Base-by-base conservation (phyloP, 2,329 filamentous ascomycete genomes). In the Colletotrichum truncatum region DNA sequence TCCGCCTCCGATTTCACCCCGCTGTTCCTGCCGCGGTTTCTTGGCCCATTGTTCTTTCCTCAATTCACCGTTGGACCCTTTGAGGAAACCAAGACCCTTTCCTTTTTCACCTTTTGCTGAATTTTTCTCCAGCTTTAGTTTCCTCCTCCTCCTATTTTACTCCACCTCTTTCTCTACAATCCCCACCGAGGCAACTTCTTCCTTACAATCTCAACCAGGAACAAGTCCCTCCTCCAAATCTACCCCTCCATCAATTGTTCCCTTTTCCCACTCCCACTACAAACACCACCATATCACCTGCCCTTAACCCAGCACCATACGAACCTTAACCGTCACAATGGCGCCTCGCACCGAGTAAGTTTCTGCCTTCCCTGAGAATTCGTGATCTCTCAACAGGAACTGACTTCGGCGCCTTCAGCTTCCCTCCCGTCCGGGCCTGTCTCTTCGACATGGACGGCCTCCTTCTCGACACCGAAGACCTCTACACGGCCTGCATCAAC, bases 361-460 rank as follows among this genome's bases (percentile, higher is more conserved):
- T 48, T 21, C 38, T n/a, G 10, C n/a, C 25, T 8, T 3, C 4
- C 10, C 69, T 71, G 0, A 83, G 86, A 69, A n/a, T 38, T 16
- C 21, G 16, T 56, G 26, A 1, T n/a, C 46, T 30, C 9, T 8
- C 10, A n/a, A 46, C 21, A 36, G 10, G 18, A 16, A 28, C 59
- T 66, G 3, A 66, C 52, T 0, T 10, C 14, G 1, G 16, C 4
- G 28, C 4, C n/a, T 25, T 30, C 73, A 93, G 91, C 75, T 90
- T 94, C 77, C 91, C 93, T 18, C 89, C 91, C 48, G 85, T 98
- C 64, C 88, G 94, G 71, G 96, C 95, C 71, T 98, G 94, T 79
- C 90, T 99, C 69, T 98, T 99, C 78, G 96, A 99, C 83, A 98
- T 98, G 94, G 96, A 99, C 79, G 96, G 96, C 66, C 90, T 99